Evolutionary conservation across 495 filamentous ascomycete species (phyloP).

Genomic region (Podospora pseudoanserina): DNA sequence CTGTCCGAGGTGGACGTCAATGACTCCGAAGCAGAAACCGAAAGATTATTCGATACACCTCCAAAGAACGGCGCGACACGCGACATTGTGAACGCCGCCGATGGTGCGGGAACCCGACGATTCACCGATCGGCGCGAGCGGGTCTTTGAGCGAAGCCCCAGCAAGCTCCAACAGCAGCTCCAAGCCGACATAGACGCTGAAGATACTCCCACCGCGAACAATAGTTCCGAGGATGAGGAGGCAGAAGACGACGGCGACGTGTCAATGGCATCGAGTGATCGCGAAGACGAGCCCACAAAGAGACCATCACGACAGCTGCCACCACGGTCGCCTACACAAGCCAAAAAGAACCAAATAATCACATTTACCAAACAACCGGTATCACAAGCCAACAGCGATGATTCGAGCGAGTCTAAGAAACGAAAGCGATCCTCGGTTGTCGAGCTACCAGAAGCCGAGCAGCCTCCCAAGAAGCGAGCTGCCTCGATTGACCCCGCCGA

Average conservation of each 20-base stretch:
- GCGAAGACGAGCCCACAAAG: slow-evolving; percentile 22
- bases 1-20: slow-evolving; percentile 59
- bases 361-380: slow-evolving; percentile 18
- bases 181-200: slow-evolving; percentile 35
- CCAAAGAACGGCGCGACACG: slow-evolving; percentile 63
- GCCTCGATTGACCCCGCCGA: slow-evolving; percentile 41
- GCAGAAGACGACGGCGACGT: slow-evolving; percentile 39
- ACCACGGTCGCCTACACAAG: slow-evolving; percentile 23
- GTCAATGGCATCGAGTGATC: slow-evolving; percentile 35
- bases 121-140: slow-evolving; percentile 35
- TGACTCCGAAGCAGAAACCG: slow-evolving; percentile 98
- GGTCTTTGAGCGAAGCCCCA: slow-evolving; percentile 58
- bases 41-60: slow-evolving; percentile 89
- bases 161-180: slow-evolving; percentile 57
- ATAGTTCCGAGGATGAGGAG: slow-evolving; percentile 41
- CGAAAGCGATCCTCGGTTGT: slow-evolving; percentile 47
- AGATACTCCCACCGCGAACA: slow-evolving; percentile 37
- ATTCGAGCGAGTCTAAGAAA: slow-evolving; percentile 45
- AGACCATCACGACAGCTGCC: slow-evolving; percentile 14
- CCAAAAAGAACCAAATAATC: slow-evolving; percentile 28
- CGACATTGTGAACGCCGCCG: slow-evolving; percentile 52
- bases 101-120: slow-evolving; percentile 35
- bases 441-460: slow-evolving; percentile 46
- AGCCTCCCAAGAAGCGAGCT: slow-evolving; percentile 57
- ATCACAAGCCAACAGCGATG: slow-evolving; percentile 17